Evolutionary conservation across 176 grass and related monocot genomes (phyloP), one percentile per base, ranked within the genome.

Genomic region (Musa acuminata): DNA sequence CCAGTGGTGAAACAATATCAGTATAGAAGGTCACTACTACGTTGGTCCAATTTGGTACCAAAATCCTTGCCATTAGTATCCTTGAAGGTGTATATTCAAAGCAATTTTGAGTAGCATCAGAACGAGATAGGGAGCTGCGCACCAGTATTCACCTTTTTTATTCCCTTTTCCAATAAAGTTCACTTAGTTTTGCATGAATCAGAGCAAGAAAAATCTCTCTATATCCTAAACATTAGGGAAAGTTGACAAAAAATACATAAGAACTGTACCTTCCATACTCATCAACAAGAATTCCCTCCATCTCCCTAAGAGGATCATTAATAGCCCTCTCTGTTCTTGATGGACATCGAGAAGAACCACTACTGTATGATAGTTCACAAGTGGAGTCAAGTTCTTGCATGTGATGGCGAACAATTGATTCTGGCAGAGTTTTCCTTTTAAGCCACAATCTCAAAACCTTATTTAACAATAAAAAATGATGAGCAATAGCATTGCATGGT

Each of bases 371-470:
- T 51, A 88, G 84, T 51, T 93, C 94, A 67, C 91, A 93, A 79
- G 90, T 75, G 80, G 74, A 76, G 69, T 93, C 88, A 77, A 98
- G 72, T 80, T 93, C 90, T 83, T 78, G 86, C 81, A 98, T 98
- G 86, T 93, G 90, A 81, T 91, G 82, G n/a, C 86, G 87, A 64
- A 98, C 86, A 63, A 91, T 86, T 71, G 88, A 93, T 81, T 93
- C 94, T 27, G 94, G 92, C 69, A 98, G 75, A 24, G 87, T 93
- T 83, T 91, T 98, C 71, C 94, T 93, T 75, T 98, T 86, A 79
- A 98, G 83, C 94, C 94, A 98, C 67, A 98, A 78, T 81, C 85
- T 98, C 88, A 98, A 86, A 77, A 98, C 94, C 94, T 98, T 66
- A 54, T 76, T 64, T 64, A 59, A 83, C 51, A 76, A 58, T 67